Base-by-base conservation (phyloP, 257 asterid species). In the Apocynum venetum region DNA sequence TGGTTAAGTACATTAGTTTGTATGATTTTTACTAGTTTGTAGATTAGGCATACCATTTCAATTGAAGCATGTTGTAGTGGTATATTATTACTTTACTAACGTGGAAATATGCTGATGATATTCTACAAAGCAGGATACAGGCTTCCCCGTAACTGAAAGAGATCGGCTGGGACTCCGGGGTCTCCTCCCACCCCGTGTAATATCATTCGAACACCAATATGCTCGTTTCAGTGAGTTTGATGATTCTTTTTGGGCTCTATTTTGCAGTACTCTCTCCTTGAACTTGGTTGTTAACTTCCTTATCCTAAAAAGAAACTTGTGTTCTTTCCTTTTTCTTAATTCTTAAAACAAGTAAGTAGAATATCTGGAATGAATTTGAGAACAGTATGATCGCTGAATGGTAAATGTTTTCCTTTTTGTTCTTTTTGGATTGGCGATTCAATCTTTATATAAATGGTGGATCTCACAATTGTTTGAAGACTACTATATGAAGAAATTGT, bases 101-200 rank as follows among this genome's bases (percentile, higher is more conserved):
- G 66, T 35, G 68, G 61, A 43, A 19, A 4, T 40, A 44, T 56
- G 14, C 75, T 83, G 72, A 80, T 82, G 76, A 66, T 72, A 66
- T 79, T 79, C 56, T 72, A 48, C 38, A 77, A 83, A 84, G 74
- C 96, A 96, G 99, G 99, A 96, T 80, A 96, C 99, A 6, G 99
- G 93, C 57, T 96, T 96, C 83, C 97, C 99, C 67, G 73, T 87
- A 85, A 93, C 97, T 0, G 98, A 96, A 85, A 91, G 99, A 89
- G 98, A 96, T 83, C 88, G 99, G 67, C 80, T 96, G 74, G 99
- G 99, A 60, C 90, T 93, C 17, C 98, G 99, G 15, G 99, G 99
- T 76, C 96, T 96, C 77, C 97, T 96, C 49, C 99, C 99, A 78
- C 99, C 99, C 73, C 97, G 99, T 64, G 96, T 96, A 14, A 93